Evolutionary conservation across 176 grass and related monocot species (phyloP).

Genomic region (Cenchrus purpureus): DNA sequence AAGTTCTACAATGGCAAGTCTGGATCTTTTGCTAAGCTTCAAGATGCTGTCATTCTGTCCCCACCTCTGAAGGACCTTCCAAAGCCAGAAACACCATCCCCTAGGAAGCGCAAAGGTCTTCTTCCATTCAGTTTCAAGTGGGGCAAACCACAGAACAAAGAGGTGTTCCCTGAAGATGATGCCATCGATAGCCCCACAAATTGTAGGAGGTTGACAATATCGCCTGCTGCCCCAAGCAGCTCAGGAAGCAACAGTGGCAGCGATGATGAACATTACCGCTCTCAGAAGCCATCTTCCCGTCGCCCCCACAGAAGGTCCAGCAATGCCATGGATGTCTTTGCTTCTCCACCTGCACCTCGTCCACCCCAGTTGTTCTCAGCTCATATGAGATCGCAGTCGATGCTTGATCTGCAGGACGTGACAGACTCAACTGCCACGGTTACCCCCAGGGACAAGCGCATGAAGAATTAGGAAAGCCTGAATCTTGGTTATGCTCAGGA

Average conservation of each 20-base stretch:
- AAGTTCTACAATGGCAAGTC: slow-evolving; percentile 83
- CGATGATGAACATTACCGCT: slow-evolving; percentile 52
- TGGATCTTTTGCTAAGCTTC: slow-evolving; percentile 61
- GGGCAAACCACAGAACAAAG: slow-evolving; percentile 55
- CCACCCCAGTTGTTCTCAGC: slow-evolving; percentile 44
- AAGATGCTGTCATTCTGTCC: slow-evolving; percentile 50
- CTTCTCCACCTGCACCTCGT: slow-evolving; percentile 47
- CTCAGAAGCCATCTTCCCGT: slow-evolving; percentile 49
- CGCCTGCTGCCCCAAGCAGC: slow-evolving; percentile 57
- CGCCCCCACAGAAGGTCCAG: slow-evolving; percentile 53
- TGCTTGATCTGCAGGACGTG: slow-evolving; percentile 72
- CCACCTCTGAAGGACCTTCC: slow-evolving; percentile 52
- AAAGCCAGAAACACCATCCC: slow-evolving; percentile 67
- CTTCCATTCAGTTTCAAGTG: slow-evolving; percentile 73
- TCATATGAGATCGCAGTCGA: slow-evolving; percentile 62
- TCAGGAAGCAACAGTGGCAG: slow-evolving; percentile 79
- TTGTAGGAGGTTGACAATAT: slow-evolving; percentile 54
- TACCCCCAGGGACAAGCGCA: slow-evolving; percentile 66
- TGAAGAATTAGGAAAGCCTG: slow-evolving; percentile 51
- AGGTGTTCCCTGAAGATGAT: slow-evolving; percentile 50
- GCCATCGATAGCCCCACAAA: slow-evolving; percentile 47
- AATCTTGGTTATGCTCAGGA: slow-evolving; percentile 50
- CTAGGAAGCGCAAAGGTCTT: slow-evolving; percentile 81
- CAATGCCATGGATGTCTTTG: slow-evolving; percentile 42
- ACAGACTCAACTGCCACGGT: slow-evolving; percentile 53